Conservation (phyloP, 345 rosid genomes). For the Lumnitzera racemosa region DNA sequence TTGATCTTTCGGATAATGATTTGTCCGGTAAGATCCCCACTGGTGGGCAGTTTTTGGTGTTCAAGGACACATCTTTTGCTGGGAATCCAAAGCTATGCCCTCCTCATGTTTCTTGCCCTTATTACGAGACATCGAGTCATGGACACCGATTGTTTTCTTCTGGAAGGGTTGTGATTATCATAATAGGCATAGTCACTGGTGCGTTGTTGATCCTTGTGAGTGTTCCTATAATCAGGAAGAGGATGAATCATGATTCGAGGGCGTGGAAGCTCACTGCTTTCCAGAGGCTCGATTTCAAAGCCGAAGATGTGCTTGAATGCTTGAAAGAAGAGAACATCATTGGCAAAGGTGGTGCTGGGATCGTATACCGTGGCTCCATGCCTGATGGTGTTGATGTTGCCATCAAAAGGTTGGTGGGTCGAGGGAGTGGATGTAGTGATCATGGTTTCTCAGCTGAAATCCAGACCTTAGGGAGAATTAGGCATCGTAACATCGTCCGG, state of each 20-base stretch:
- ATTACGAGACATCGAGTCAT: slow-evolving; percentile 18
- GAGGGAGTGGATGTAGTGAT: slow-evolving; percentile 52
- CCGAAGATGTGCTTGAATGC: slow-evolving; percentile 74
- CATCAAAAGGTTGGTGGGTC: slow-evolving; percentile 64
- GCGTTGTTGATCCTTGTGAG: slow-evolving; percentile 36
- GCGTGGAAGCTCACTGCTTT: slow-evolving; percentile 85
- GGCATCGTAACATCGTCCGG: slow-evolving; percentile 83
- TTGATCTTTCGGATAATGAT: slow-evolving; percentile 69
- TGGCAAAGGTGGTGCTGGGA: slow-evolving; percentile 94
- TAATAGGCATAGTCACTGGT: slow-evolving; percentile 30
- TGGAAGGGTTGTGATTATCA: slow-evolving; percentile 34
- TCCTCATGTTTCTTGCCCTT: slow-evolving; percentile 37
- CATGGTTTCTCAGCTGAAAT: slow-evolving; percentile 94
- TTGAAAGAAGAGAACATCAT: slow-evolving; percentile 82
- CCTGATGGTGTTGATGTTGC: slow-evolving; percentile 61
- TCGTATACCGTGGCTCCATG: slow-evolving; percentile 84
- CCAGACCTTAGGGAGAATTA: slow-evolving; percentile 69
- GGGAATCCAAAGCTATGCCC: slow-evolving; percentile 69
- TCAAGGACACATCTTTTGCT: slow-evolving; percentile 53
- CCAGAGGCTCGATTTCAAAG: slow-evolving; percentile 67
- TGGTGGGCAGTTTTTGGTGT: slow-evolving; percentile 71
- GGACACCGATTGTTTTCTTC: slow-evolving; percentile 27
- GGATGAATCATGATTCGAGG: slow-evolving; percentile 31
- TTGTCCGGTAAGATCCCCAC: slow-evolving; percentile 53
- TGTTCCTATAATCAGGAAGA: slow-evolving; percentile 39